These are phyloP conservation scores for Diaporthe vaccinii DNA, from an alignment of 2,329 filamentous ascomycete species.

Conservation along the genomic window DNA sequence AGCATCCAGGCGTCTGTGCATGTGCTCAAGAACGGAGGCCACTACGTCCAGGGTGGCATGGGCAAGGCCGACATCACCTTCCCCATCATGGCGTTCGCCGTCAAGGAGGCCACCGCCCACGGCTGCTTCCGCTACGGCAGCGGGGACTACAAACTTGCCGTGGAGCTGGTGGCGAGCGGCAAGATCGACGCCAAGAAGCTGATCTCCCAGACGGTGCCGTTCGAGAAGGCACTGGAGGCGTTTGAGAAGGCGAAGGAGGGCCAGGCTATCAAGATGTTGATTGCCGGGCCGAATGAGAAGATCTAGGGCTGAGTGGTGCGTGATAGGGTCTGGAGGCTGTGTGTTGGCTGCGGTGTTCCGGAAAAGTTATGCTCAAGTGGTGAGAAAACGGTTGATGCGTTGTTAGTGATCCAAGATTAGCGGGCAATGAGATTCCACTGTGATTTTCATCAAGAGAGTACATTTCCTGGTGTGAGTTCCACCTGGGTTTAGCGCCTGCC, in stretches of 20 bases:
- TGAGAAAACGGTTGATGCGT: not conserved
- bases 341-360: not conserved
- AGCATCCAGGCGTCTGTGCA: slow-evolving; percentile 83
- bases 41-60: slow-evolving; percentile 91
- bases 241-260: slow-evolving; percentile 90
- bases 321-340: not conserved
- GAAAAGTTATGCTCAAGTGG: not conserved
- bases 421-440: not conserved
- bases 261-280: slow-evolving; percentile 80
- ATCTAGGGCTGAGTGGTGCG: slow-evolving; percentile 41
- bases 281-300: slow-evolving; percentile 76
- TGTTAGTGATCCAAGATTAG: not conserved
- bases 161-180: slow-evolving; percentile 80
- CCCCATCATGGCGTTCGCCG: slow-evolving; percentile 90
- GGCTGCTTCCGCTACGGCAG: slow-evolving; percentile 92
- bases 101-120: slow-evolving; percentile 88
- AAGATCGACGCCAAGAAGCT: slow-evolving; percentile 86
- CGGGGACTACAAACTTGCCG: slow-evolving; percentile 88
- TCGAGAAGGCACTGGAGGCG: slow-evolving; percentile 85
- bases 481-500: not conserved
- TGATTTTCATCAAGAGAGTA: not conserved
- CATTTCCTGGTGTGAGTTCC: not conserved
- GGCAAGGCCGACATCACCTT: slow-evolving; percentile 89
- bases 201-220: slow-evolving; percentile 82
- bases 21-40: slow-evolving; percentile 77